These are phyloP conservation scores for Panicum miliaceum DNA, from an alignment of 176 grass and related monocot species.

Conservation along the genomic window DNA sequence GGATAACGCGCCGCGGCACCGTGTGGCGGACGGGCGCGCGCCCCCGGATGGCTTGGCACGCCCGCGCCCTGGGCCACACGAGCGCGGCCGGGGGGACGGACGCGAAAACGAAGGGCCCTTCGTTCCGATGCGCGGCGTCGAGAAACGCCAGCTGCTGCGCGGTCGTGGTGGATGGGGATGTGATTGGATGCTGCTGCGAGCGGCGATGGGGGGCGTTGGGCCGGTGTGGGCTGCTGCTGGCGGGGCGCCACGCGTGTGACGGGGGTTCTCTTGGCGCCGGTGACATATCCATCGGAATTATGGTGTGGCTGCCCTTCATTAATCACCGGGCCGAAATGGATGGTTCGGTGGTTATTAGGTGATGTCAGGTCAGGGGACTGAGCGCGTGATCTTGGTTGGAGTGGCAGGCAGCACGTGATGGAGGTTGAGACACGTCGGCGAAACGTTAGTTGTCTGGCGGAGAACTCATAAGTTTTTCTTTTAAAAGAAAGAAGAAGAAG, in stretches of 20 bases:
- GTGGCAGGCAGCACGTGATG: neutral
- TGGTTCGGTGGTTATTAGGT: conserved; percentile 10
- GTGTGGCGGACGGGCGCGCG: conserved; percentile 49
- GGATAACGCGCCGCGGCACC: conserved; percentile 41
- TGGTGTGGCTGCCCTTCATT: neutral
- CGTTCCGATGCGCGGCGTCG: neutral
- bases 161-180: neutral
- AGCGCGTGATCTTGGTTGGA: conserved; percentile 6
- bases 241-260: neutral
- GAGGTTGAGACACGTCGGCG: conserved; percentile 26
- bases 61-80: conserved; percentile 12
- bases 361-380: neutral
- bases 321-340: neutral
- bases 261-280: no score
- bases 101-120: neutral
- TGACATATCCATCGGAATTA: no score
- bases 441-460: neutral
- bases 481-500: neutral
- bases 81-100: neutral
- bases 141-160: neutral
- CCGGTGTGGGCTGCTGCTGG: neutral
- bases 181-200: no score
- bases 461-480: neutral
- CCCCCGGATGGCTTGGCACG: neutral
- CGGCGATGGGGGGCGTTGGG: no score